A percentile compares a stretch with the other conserved stretches of the same genome.
phyloP scores from a whole-genome alignment of 2,329 filamentous ascomycete species.

The Fusarium sp. region DNA sequence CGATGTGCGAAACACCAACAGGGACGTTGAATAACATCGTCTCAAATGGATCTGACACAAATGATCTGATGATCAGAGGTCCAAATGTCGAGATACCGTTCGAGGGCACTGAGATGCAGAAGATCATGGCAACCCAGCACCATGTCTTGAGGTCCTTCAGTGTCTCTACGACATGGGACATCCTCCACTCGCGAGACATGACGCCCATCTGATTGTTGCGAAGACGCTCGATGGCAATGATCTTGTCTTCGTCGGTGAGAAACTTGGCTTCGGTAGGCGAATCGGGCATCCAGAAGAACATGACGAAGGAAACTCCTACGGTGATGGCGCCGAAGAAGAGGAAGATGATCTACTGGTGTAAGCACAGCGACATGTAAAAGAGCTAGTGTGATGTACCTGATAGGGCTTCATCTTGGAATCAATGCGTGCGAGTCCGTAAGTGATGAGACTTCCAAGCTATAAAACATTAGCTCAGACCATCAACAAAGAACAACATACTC shows the following conservation, averaged over 20 bases:
- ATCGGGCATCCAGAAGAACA: constrained; percentile 62
- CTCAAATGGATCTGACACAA: constrained; percentile 67
- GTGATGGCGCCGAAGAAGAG: constrained; percentile 65
- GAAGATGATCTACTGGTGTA: constrained; percentile 59
- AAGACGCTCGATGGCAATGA: constrained; percentile 65
- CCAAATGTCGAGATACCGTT: constrained; percentile 70
- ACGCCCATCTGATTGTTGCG: constrained; percentile 67
- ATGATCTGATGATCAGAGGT: constrained; percentile 68
- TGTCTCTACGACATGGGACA: constrained; percentile 64
- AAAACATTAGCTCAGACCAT: not conserved
- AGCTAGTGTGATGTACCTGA: constrained; percentile 52
- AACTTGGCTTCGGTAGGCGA: constrained; percentile 63
- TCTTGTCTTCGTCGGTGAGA: constrained; percentile 62
- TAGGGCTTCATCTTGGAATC: constrained; percentile 59
- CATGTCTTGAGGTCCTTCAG: constrained; percentile 69
- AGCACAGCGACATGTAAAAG: fast-evolving
- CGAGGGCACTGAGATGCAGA: constrained; percentile 67
- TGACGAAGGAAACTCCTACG: constrained; percentile 58
- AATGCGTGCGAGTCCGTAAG: constrained; percentile 70
- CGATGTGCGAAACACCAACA: constrained; percentile 69
- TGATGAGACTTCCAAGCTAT: constrained; percentile 65
- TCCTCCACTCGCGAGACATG: constrained; percentile 63
- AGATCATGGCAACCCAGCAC: constrained; percentile 67
- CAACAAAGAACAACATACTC: constrained; percentile 6
- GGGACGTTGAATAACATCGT: constrained; percentile 72